phyloP scores from a whole-genome alignment of 805 yeast genomes.

The Grigorovia yakushimaensis region DNA sequence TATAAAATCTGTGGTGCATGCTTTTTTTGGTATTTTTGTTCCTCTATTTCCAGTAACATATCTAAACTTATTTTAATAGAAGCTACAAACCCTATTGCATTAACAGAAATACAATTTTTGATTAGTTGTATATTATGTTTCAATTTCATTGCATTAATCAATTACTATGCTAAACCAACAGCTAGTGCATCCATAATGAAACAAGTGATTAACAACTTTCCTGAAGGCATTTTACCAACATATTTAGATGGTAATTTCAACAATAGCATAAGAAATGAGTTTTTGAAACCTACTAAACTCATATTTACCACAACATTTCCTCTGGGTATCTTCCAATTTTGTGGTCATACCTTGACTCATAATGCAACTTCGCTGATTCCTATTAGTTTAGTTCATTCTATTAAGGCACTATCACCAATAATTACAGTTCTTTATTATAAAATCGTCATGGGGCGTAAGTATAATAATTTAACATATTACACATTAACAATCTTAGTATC shows the following conservation, averaged over 20 bases:
- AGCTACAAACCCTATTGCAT: slow-evolving; percentile 75
- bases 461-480: slow-evolving; percentile 57
- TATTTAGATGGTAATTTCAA: slow-evolving; percentile 27
- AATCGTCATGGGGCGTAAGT: slow-evolving; percentile 45
- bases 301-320: slow-evolving; percentile 68
- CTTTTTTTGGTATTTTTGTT: slow-evolving; percentile 65
- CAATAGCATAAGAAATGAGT: slow-evolving; percentile 27
- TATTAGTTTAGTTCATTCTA: slow-evolving; percentile 89
- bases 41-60: slow-evolving; percentile 73
- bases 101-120: slow-evolving; percentile 80
- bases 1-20: slow-evolving; percentile 49
- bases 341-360: slow-evolving; percentile 86
- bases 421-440: slow-evolving; percentile 77
- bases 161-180: slow-evolving; percentile 36
- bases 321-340: slow-evolving; percentile 88
- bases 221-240: slow-evolving; percentile 28
- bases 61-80: slow-evolving; percentile 64
- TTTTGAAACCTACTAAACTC: slow-evolving; percentile 44
- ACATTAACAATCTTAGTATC: slow-evolving; percentile 69
- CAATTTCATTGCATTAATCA: slow-evolving; percentile 32
- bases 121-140: slow-evolving; percentile 58
- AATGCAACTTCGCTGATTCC: slow-evolving; percentile 88
- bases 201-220: slow-evolving; percentile 17
- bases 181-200: slow-evolving; percentile 10
- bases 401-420: slow-evolving; percentile 85